Conservation (phyloP, 768 basidiomycete species). For the Rhodocollybia butyracea region DNA sequence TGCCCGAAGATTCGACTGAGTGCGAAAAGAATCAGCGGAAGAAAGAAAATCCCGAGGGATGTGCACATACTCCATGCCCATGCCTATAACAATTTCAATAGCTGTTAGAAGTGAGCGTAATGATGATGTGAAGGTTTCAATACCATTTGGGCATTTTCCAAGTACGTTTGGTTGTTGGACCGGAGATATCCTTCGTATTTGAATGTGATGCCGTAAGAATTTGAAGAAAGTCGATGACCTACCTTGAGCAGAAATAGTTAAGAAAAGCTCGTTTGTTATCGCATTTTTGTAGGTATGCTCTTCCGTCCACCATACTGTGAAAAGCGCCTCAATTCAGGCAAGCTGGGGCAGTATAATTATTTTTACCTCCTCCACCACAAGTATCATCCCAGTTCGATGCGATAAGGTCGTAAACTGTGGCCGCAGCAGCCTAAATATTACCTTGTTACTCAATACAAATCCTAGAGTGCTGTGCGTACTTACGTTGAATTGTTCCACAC, state of each 20-base stretch:
- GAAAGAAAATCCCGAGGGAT: background rate
- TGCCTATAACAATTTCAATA: constrained; percentile 8
- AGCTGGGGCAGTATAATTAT: background rate
- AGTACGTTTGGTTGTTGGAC: constrained; percentile 33
- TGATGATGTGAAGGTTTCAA: constrained; percentile 11
- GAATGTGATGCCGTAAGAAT: background rate
- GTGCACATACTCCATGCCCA: constrained; percentile 35
- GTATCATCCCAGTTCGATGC: constrained; percentile 46
- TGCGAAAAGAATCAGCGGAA: background rate
- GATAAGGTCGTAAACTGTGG: constrained; percentile 48
- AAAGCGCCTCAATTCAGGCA: background rate
- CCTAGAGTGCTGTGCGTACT: background rate
- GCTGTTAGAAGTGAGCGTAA: background rate
- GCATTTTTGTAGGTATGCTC: constrained; percentile 58
- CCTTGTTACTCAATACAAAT: background rate
- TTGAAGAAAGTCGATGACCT: background rate
- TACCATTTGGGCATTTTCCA: constrained; percentile 48
- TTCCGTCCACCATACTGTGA: constrained; percentile 56
- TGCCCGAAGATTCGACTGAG: constrained; percentile 21
- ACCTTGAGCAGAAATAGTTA: constrained; percentile 41
- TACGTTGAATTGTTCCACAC: constrained; percentile 23
- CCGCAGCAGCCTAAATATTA: constrained; percentile 37
- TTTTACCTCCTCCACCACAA: constrained; percentile 51
- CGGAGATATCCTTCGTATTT: constrained; percentile 34
- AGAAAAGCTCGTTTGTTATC: constrained; percentile 56